These are phyloP conservation scores for Penicillium verhagenii DNA, from an alignment of 495 filamentous ascomycete genomes.

Conservation along the genomic window DNA sequence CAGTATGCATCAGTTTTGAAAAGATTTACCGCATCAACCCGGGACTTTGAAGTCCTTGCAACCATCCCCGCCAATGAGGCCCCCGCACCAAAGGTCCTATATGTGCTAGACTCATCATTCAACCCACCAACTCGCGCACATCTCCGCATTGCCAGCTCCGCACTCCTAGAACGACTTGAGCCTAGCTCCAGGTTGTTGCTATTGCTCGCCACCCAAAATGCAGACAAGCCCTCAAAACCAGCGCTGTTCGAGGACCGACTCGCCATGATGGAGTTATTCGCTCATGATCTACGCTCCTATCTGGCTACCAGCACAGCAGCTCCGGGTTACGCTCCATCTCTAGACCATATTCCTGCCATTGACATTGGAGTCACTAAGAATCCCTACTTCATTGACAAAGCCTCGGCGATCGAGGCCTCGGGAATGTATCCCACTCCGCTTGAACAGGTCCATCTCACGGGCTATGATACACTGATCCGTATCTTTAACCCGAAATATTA, in stretches of 20 bases:
- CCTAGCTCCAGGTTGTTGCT: conserved; percentile 63
- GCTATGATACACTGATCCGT: conserved; percentile 84
- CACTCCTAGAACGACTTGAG: conserved; percentile 46
- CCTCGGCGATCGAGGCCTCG: conserved; percentile 58
- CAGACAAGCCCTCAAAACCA: conserved; percentile 85
- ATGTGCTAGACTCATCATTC: conserved; percentile 92
- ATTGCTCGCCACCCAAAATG: conserved; percentile 86
- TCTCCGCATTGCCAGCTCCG: conserved; percentile 68
- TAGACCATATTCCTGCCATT: conserved; percentile 40
- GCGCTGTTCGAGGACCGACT: conserved; percentile 79
- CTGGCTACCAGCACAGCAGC: conserved; percentile 16
- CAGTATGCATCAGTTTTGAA: conserved; percentile 50
- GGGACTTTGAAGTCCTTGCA: conserved; percentile 58
- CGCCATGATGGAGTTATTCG: conserved; percentile 83
- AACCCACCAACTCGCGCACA: conserved; percentile 91
- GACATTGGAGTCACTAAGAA: conserved; percentile 81
- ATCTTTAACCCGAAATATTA: conserved; percentile 88
- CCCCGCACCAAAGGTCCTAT: conserved; percentile 51
- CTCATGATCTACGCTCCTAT: conserved; percentile 54
- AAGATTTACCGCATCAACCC: conserved; percentile 54
- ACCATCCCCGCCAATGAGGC: conserved; percentile 42
- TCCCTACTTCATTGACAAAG: conserved; percentile 86
- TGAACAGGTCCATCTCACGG: conserved; percentile 76
- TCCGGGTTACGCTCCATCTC: conserved; percentile 5
- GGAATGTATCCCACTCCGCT: conserved; percentile 45